Evolutionary conservation across 805 yeast species (phyloP).

Genomic region (Ogataea saltuana): DNA sequence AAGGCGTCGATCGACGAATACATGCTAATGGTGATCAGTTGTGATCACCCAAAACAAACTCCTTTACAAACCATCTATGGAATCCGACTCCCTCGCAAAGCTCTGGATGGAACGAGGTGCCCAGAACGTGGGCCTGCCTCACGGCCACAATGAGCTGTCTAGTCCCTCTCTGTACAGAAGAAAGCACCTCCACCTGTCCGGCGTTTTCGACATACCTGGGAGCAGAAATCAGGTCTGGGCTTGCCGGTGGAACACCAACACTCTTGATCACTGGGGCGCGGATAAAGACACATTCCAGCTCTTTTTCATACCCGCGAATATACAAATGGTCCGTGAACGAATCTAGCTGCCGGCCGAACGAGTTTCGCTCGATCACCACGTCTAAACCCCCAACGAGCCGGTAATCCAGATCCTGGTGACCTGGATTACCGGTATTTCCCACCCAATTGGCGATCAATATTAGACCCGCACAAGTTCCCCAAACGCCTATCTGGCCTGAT

Average conservation of each 20-base stretch:
- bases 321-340: slow-evolving; percentile 56
- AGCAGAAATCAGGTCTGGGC: slow-evolving; percentile 16
- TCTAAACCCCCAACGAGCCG: slow-evolving; percentile 63
- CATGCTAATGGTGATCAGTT: neutral
- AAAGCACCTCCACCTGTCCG: slow-evolving; percentile 43
- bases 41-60: slow-evolving; percentile 45
- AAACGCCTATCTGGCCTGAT: slow-evolving; percentile 51
- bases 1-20: slow-evolving; percentile 15
- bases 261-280: slow-evolving; percentile 68
- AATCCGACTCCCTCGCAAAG: slow-evolving; percentile 53
- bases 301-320: slow-evolving; percentile 28
- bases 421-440: slow-evolving; percentile 50
- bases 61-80: slow-evolving; percentile 69
- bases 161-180: slow-evolving; percentile 36
- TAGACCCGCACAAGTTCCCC: slow-evolving; percentile 90
- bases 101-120: slow-evolving; percentile 84
- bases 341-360: slow-evolving; percentile 76
- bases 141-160: slow-evolving; percentile 64
- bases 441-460: slow-evolving; percentile 61
- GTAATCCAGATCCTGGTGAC: slow-evolving; percentile 40
- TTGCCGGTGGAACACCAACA: neutral
- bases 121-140: slow-evolving; percentile 63
- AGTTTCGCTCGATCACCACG: slow-evolving; percentile 66
- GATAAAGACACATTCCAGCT: slow-evolving; percentile 55
- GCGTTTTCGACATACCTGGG: slow-evolving; percentile 16